A percentile compares a stretch with the other conserved stretches of the same genome.
Conservation (phyloP, 2,329 filamentous ascomycete species). For the Capronia americana region DNA sequence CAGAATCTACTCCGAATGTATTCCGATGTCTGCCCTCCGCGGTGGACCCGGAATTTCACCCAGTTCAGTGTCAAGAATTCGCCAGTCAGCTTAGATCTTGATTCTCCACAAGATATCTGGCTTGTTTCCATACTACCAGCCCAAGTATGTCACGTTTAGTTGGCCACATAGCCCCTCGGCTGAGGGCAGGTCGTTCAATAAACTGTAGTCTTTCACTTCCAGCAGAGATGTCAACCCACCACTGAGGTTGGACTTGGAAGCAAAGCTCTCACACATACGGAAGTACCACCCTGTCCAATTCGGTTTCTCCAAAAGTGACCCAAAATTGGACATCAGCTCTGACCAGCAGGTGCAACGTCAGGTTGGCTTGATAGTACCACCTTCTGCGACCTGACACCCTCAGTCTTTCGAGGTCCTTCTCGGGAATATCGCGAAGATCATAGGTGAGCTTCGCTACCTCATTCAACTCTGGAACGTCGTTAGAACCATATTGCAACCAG, state of each 20-base stretch:
- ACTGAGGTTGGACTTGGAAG: not conserved
- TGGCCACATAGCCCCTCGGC: not conserved
- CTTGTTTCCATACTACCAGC: not conserved
- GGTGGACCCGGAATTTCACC: too few species aligned
- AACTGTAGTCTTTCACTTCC: not conserved
- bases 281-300: not conserved
- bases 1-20: too few species aligned
- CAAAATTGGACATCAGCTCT: constrained; percentile 3
- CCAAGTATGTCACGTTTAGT: not conserved
- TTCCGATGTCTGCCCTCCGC: too few species aligned
- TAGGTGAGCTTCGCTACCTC: not conserved
- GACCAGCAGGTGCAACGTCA: constrained; percentile 3
- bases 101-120: not conserved
- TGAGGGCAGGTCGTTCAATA: not conserved
- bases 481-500: not conserved
- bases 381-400: not conserved
- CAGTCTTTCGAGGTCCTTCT: not conserved
- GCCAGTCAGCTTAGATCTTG: not conserved
- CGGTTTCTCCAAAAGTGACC: constrained; percentile 3
- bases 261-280: not conserved
- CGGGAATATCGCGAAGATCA: not conserved
- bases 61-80: too few species aligned
- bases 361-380: constrained; percentile 3
- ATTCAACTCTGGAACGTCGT: not conserved
- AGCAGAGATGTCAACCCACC: not conserved